Percentiles rank a stretch among this genome's conserved stretches.
Evolutionary conservation across 371 early-diverging fungal species (phyloP).

Genomic region (Blakeslea trispora): DNA sequence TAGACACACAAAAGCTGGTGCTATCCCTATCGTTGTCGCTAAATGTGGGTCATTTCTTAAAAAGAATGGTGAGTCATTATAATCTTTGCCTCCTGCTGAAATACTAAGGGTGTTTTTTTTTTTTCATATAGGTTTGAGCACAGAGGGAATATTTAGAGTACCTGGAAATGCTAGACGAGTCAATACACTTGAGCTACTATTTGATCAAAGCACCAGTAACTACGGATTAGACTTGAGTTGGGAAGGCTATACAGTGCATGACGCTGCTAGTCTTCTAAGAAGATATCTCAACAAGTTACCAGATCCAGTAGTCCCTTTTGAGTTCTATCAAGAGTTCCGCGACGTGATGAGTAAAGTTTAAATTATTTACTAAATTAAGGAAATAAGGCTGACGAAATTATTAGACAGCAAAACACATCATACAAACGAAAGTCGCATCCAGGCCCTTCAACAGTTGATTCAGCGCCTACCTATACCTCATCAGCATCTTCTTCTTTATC

Average conservation of each 20-base stretch:
- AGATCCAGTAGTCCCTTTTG: conserved; percentile 56
- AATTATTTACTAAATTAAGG: not conserved
- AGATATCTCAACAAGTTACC: conserved; percentile 58
- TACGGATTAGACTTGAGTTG: conserved; percentile 59
- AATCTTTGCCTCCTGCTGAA: not conserved
- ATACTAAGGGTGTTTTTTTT: too few species aligned
- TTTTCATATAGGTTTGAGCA: conserved; percentile 14
- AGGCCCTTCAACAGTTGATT: conserved; percentile 49
- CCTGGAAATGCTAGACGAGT: conserved; percentile 52
- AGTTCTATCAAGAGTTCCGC: conserved; percentile 51
- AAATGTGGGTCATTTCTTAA: conserved; percentile 54
- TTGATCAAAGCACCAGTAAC: conserved; percentile 49
- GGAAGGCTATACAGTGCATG: conserved; percentile 58
- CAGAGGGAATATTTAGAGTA: conserved; percentile 35
- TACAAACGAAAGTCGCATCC: conserved; percentile 30
- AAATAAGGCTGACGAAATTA: not conserved
- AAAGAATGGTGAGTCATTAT: conserved; percentile 35
- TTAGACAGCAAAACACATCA: conserved; percentile 29
- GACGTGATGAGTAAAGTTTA: conserved; percentile 47
- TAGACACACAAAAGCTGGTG: conserved; percentile 34
- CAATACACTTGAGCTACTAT: conserved; percentile 49
- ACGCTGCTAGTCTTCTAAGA: conserved; percentile 58
- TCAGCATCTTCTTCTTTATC: conserved; percentile 56
- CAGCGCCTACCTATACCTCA: conserved; percentile 49
- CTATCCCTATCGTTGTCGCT: conserved; percentile 53